Base-by-base conservation (phyloP, 345 rosid species). In the Arabis hirsuta region DNA sequence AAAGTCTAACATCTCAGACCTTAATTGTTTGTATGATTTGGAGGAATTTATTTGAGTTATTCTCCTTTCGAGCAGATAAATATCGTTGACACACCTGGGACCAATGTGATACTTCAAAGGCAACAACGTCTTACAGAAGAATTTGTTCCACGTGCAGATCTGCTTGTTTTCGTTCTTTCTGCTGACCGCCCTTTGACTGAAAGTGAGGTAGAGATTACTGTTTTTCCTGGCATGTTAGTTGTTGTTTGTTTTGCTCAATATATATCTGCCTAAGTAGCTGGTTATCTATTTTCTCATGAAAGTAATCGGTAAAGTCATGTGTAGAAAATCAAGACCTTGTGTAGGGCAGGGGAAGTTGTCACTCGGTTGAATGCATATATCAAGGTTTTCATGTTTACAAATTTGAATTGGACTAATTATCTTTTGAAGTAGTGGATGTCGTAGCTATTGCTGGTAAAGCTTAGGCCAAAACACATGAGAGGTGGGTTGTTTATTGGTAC, bases 41-140 rank as follows among this genome's bases (percentile, higher is more conserved):
- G 52, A 73, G 54, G 41, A 39, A 73, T 47, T 71, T 51, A 71
- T 58, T 65, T 65, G 48, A 29, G 53, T 53, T 46, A 44, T 54
- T 71, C 22, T 62, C 41, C 36, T 74, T 80, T 70, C 22, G 70
- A 75, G 71, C 94, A 95, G 99, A 88, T 95, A 82, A 87, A 73
- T 62, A 88, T 95, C 54, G 96, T 91, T 60, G 96, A 95, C 77
- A 91, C 99, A 13, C 97, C 97, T 32, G 96, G 96, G 68, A 95
- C 96, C 60, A 95, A 95, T 83, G 99, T 91, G 70, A 91, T 95
- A 80, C 96, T 95, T 57, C 93, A 89, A 83, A 84, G 99, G 79
- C 97, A 95, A 75, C 97, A 95, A 57, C 87, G 91, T 52, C 87
- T 95, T 13, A 89, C 99, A 11, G 99, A 95, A 84, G 99, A 95